phyloP scores from a whole-genome alignment of 257 asterid genomes.

The Henckelia pumila region DNA sequence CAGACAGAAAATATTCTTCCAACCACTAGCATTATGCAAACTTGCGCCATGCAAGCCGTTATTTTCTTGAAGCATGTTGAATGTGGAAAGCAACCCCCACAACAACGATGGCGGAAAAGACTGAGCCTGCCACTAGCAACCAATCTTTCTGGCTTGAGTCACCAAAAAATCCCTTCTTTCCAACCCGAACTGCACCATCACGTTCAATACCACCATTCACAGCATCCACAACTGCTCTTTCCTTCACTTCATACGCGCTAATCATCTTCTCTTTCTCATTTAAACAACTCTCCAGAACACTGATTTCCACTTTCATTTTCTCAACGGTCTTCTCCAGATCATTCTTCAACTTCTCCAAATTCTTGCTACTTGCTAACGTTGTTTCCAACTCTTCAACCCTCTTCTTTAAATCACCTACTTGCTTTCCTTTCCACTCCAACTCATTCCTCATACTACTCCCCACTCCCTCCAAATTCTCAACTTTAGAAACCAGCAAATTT shows the following conservation, averaged over 20 bases:
- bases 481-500: constrained; percentile 40
- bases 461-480: constrained; percentile 31
- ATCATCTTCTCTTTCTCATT: constrained; percentile 53
- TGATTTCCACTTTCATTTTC: constrained; percentile 40
- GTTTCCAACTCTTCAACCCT: constrained; percentile 44
- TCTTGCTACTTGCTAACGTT: constrained; percentile 29
- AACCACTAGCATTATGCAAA: constrained; percentile 34
- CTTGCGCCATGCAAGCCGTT: constrained; percentile 25
- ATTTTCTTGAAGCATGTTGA: constrained; percentile 34
- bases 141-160: constrained; percentile 34
- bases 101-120: constrained; percentile 45
- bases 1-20: constrained; percentile 34
- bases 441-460: constrained; percentile 35
- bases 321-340: constrained; percentile 39
- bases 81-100: constrained; percentile 44
- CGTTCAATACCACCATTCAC: constrained; percentile 34
- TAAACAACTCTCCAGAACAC: constrained; percentile 39
- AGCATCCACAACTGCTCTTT: constrained; percentile 26
- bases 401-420: constrained; percentile 37
- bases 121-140: constrained; percentile 46
- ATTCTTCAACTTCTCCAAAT: constrained; percentile 36
- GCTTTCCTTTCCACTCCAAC: constrained; percentile 45
- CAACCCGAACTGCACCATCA: constrained; percentile 22
- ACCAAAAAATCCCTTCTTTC: constrained; percentile 30
- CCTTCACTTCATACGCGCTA: constrained; percentile 36